Percentiles rank a stretch among this genome's conserved stretches.
Conservation (phyloP, 495 filamentous ascomycete species). For the Paragyromitra xinjiangensis region DNA sequence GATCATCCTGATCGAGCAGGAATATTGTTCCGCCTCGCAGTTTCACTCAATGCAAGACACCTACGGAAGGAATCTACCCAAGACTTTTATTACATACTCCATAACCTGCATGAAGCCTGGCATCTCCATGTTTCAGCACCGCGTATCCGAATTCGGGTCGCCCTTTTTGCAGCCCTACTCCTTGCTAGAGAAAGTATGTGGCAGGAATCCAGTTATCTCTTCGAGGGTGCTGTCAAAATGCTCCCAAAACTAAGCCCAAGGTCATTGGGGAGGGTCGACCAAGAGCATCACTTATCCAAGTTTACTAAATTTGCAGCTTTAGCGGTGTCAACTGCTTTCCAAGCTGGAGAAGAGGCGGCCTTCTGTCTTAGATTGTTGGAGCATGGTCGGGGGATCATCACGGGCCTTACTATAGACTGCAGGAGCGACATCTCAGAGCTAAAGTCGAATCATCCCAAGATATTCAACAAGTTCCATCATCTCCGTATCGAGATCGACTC, state of each 20-base stretch:
- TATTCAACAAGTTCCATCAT: slow-evolving; percentile 1
- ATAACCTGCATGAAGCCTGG: neutral
- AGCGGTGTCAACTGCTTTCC: slow-evolving; percentile 4
- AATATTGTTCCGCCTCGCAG: neutral
- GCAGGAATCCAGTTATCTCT: slow-evolving; percentile 11
- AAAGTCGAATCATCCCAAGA: neutral
- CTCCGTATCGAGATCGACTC: slow-evolving; percentile 18
- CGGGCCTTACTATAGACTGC: slow-evolving; percentile 5
- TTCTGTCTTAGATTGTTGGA: neutral
- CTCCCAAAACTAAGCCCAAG: slow-evolving; percentile 10
- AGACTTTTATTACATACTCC: neutral
- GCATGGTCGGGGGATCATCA: slow-evolving; percentile 13
- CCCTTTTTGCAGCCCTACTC: neutral
- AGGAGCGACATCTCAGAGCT: slow-evolving; percentile 21
- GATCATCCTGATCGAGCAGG: neutral
- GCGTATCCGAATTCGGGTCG: neutral
- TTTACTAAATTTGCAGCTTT: neutral
- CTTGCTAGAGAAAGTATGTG: neutral
- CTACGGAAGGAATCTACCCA: neutral
- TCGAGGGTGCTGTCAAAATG: slow-evolving; percentile 9
- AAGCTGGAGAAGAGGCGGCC: neutral
- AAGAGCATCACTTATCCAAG: slow-evolving; percentile 4
- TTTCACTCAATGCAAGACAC: neutral
- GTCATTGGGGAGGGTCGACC: neutral
- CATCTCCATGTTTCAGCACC: neutral